Base-by-base conservation (phyloP, 495 filamentous ascomycete genomes). In the Podospora comata region DNA sequence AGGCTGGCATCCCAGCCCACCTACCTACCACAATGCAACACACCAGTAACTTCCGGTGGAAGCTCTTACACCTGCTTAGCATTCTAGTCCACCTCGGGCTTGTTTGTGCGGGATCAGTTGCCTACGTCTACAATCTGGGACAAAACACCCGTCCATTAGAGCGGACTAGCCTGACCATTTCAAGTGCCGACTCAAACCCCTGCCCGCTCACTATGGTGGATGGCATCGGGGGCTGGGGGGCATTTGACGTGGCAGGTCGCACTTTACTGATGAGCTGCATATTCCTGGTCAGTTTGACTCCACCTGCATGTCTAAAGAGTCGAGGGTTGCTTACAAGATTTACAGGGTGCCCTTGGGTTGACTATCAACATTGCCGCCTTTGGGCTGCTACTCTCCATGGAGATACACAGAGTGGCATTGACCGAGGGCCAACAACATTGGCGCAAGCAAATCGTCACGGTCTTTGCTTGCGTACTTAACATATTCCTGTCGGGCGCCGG, bases 361-460 rank as follows among this genome's bases (percentile, higher is more conserved):
- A 54, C 65, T 13, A 56, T 69, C 68, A 75, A 72, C 68, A 68
- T 73, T 20, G 68, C 55, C 32, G 65, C 71, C 1, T 74, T 77
- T 60, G 62, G 59, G 26, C 28, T 68, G 3, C 70, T 77, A 1
- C 54, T 77, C 18, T 58, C 65, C 58, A 65, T 71, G 19, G 75
- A 77, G 27, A 55, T 53, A 4, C 69, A 64, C 67, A 69, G 68
- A 7, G 66, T 71, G 48, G 63, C 56, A 3, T 62, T 77, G 58
- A 76, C 73, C 32, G 74, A 77, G 60, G 75, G 74, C 27, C 72
- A 77, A 66, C 72, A 75, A 32, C 73, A 77, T 58, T 77, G 72
- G 72, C 72, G 75, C 59, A 75, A 70, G 23, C 74, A 75, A 60
- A 56, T 74, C 18, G 65, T 70, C 48, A 75, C 74, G 19, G 65